Conservation (phyloP, 306 rosid species). For the Carpinus fangiana region DNA sequence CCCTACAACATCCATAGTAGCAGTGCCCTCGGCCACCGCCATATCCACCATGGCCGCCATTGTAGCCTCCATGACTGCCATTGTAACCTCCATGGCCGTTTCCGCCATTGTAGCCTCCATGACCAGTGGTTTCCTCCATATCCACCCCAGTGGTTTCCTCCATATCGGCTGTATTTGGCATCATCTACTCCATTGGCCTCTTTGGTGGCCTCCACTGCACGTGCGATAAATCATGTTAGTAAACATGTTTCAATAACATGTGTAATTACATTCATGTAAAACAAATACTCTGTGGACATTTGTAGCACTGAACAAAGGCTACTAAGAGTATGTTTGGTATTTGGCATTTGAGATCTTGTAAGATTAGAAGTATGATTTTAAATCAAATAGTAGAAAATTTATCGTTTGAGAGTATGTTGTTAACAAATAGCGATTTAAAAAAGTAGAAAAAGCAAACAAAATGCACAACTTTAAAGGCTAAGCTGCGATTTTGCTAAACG, state of each 20-base stretch:
- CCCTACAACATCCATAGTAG: slow-evolving; percentile 47
- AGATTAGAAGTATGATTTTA: no score
- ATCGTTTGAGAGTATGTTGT: no score
- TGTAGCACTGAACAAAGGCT: neutral
- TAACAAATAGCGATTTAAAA: no score
- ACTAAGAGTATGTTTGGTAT: neutral
- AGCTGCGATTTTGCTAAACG: no score
- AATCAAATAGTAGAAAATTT: no score
- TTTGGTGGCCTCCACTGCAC: slow-evolving; percentile 14
- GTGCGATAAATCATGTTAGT: neutral
- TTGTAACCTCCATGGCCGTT: neutral
- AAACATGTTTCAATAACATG: no score
- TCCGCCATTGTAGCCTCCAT: neutral
- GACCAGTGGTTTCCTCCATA: neutral
- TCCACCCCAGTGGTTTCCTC: neutral
- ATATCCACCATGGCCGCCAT: neutral
- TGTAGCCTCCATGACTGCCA: neutral
- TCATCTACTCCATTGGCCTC: slow-evolving; percentile 20
- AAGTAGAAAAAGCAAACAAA: no score
- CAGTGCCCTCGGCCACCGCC: slow-evolving; percentile 28
- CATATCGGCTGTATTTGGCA: slow-evolving; percentile 17
- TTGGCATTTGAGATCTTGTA: no score
- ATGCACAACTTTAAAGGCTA: no score
- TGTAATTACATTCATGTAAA: neutral
- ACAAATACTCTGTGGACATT: neutral